Percentiles rank a stretch among this genome's conserved stretches.
phyloP scores from a whole-genome alignment of 2,329 filamentous ascomycete species.

The Xylariales sp. region DNA sequence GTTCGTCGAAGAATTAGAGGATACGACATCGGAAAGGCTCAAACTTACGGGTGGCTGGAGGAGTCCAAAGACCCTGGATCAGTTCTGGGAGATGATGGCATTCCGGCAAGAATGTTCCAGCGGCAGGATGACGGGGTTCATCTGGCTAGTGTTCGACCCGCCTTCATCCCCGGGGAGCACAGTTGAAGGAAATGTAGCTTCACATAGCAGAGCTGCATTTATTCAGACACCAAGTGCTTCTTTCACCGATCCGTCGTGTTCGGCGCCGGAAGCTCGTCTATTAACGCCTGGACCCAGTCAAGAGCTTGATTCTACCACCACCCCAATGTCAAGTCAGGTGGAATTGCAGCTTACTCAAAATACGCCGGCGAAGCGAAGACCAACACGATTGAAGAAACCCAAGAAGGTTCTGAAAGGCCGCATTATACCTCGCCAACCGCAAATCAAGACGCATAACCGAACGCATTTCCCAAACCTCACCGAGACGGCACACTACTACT shows the following conservation, averaged over 20 bases:
- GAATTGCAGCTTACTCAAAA: too few relatives aligned
- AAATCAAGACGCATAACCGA: constrained; percentile 55
- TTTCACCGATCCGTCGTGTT: constrained; percentile 21
- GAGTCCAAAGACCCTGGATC: constrained; percentile 75
- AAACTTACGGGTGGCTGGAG: constrained; percentile 69
- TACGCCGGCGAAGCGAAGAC: constrained; percentile 14
- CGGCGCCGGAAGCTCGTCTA: constrained; percentile 13
- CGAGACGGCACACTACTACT: constrained; percentile 59
- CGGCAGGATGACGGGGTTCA: constrained; percentile 85
- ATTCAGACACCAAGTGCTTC: constrained; percentile 26
- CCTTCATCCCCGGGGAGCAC: neutral
- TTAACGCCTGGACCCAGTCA: constrained; percentile 7
- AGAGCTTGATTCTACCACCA: constrained; percentile 17
- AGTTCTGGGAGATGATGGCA: constrained; percentile 99
- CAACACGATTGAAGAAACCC: constrained; percentile 34
- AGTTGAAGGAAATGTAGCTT: constrained; percentile 10
- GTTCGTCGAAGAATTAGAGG: constrained; percentile 83
- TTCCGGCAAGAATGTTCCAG: constrained; percentile 94
- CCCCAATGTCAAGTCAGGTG: constrained; percentile 27
- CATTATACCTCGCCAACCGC: constrained; percentile 60
- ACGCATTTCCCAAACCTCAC: constrained; percentile 46
- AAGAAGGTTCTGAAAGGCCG: constrained; percentile 50
- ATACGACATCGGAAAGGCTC: constrained; percentile 52
- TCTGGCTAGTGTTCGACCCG: constrained; percentile 84
- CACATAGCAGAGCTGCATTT: constrained; percentile 2